phyloP scores from a whole-genome alignment of 164 flowering plant genomes.

The Santalum album region DNA sequence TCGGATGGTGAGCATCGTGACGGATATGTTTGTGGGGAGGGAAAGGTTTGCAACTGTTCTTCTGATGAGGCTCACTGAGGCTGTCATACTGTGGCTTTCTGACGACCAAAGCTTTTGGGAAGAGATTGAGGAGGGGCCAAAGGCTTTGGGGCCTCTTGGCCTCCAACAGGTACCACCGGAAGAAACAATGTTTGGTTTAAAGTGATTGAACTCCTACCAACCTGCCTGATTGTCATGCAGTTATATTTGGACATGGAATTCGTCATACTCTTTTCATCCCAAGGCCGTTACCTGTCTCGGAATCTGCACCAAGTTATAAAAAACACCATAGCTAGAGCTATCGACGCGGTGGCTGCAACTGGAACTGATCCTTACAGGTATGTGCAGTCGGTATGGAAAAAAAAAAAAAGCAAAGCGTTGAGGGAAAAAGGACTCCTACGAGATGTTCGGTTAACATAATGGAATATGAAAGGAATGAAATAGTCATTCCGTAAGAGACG shows the following conservation, averaged over 20 bases:
- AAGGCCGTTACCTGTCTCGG: conserved; percentile 89
- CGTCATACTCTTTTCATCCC: conserved; percentile 79
- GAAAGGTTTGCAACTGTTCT: conserved; percentile 88
- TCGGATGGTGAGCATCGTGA: conserved; percentile 66
- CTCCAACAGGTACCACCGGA: conserved; percentile 99
- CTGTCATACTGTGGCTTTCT: conserved; percentile 90
- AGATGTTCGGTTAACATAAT: too few species aligned
- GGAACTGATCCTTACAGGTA: conserved; percentile 91
- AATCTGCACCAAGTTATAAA: conserved; percentile 75
- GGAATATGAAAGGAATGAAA: too few species aligned
- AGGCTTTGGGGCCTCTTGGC: conserved; percentile 75
- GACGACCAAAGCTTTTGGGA: conserved; percentile 97
- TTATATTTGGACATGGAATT: conserved; percentile 95
- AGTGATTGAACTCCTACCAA: too few species aligned
- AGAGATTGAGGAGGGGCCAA: conserved; percentile 86
- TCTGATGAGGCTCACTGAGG: conserved; percentile 95
- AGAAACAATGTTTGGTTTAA: too few species aligned
- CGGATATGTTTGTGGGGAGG: conserved; percentile 94
- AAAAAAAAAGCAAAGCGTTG: too few species aligned
- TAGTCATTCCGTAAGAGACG: too few species aligned
- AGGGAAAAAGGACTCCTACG: too few species aligned
- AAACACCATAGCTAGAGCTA: conserved; percentile 77
- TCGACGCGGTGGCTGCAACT: conserved; percentile 68
- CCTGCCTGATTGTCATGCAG: conserved; percentile 41
- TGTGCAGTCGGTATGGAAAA: too few species aligned